Base-by-base conservation (phyloP, 2,329 filamentous ascomycete genomes). In the Fusarium sp. region DNA sequence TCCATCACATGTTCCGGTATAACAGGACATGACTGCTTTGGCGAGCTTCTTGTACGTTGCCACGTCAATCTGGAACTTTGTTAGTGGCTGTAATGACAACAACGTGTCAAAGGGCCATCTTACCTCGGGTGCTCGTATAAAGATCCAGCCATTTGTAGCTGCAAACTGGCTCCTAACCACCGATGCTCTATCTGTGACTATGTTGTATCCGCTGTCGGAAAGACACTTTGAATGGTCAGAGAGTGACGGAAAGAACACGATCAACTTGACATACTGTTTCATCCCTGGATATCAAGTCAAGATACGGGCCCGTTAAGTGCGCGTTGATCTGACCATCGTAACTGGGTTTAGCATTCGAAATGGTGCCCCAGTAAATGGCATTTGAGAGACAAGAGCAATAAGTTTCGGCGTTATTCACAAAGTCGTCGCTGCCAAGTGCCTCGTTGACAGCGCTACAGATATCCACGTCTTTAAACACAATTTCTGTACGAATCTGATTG, bases 41-140 rank as follows among this genome's bases (percentile, higher is more conserved):
- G 30, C n/a, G 3, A 68, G 48, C 26, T 28, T 50, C 8, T 6
- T 57, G 22, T 67, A 67, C 2, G 26, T 26, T 20, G 44, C 22
- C 2, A 67, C 24, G 13, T 59, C 45, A 8, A 67, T 39, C 61
- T 67, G 26, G 26, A 26, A 28, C 5, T 11, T 12, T 24, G 12
- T 67, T 24, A 66, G 61, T 26, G 20, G 11, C 11, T 55, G 3
- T 3, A 41, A 20, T 8, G 5, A 42, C 12, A 30, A n/a, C 12
- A 36, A 14, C 1, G 14, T 14, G 12, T 20, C 14, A 14, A 26
- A 20, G 11, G 24, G 15, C 2, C 3, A 11, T 11, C 20, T 8
- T 62, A 52, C 64, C 5, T 67, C 64, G 20, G 61, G 64, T 2
- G 50, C 61, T n/a, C 61, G 44, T 41, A 65, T 12, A 4, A 67